phyloP scores from a whole-genome alignment of 345 rosid genomes.

The Adansonia digitata region DNA sequence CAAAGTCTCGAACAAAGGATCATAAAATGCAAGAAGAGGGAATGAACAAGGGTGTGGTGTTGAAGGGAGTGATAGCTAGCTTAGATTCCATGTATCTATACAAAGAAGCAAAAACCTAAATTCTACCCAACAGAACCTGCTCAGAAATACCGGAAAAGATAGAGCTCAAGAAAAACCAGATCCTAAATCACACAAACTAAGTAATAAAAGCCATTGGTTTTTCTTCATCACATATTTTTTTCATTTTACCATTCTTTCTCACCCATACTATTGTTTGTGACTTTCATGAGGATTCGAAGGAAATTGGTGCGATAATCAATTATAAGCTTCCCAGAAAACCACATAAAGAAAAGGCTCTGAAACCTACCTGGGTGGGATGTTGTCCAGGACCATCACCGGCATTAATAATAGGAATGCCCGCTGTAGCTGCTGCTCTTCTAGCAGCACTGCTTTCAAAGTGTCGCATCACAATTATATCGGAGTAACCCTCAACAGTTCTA shows the following conservation, averaged over 20 bases:
- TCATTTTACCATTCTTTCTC: not conserved
- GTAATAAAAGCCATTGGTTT: too few species aligned
- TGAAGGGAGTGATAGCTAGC: too few species aligned
- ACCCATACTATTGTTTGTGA: not conserved
- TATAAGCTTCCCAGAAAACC: not conserved
- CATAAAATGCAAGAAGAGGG: too few species aligned
- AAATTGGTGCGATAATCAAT: not conserved
- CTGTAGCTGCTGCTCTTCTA: constrained; percentile 78
- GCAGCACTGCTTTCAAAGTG: constrained; percentile 99
- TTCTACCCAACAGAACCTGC: not conserved
- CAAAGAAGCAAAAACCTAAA: not conserved
- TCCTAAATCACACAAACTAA: not conserved
- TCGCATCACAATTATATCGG: constrained; percentile 89
- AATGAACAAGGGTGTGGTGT: too few species aligned
- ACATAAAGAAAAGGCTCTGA: not conserved
- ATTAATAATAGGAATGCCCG: constrained; percentile 78
- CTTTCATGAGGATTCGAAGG: not conserved
- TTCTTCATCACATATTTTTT: not conserved
- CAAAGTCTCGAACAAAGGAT: too few species aligned
- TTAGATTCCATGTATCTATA: too few species aligned
- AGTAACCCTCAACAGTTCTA: constrained; percentile 89
- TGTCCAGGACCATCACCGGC: constrained; percentile 99
- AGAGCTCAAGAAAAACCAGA: not conserved
- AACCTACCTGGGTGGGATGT: constrained; percentile 83
- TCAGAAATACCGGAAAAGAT: not conserved